Base-by-base conservation (phyloP, 2,329 filamentous ascomycete genomes). In the Ceratocystis alfenasii region DNA sequence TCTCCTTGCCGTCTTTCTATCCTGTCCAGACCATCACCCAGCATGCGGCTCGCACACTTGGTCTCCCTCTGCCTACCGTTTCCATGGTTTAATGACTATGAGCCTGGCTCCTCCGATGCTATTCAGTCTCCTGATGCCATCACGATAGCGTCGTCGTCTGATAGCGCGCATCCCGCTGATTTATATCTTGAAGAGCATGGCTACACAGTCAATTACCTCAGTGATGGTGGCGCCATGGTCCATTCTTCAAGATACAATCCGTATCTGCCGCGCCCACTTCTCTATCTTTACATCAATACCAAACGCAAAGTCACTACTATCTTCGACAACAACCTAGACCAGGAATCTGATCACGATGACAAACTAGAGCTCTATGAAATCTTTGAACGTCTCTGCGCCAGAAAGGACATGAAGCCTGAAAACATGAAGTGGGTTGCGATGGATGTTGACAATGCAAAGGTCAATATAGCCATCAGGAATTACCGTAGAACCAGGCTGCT, bases 341-440 rank as follows among this genome's bases (percentile, higher is more conserved):
- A 15, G 36, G 36, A 41, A 15, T 2, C 0, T 15, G 0, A 0
- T 15, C 1, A 12, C 12, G 10, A 12, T 20, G 6, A 2, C 1
- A 50, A 8, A 3, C n/a, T 50, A 12, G 22, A 20, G 48, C 22
- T 50, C 48, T 25, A 22, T 4, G 7, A 50, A 25, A 50, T 50
- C 1, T 50, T 50, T 22, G 12, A 25, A 3, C 1, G 6, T 10
- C 48, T 25, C 8, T 50, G 48, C 22, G 8, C 8, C 1, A 20
- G 1, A 20, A 7, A 22, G 48, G 17, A 20, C 46, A 25, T 25
- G 4, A 22, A 25, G 8, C 48, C 48, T 8, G 22, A 50, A 1
- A 8, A 7, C 5, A 50, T 50, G 48, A 50, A 25, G 48, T 50
- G 17, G 48, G 1, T 22, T 3, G 7, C 22, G 2, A 50, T 50